Conservation (phyloP, 2,329 filamentous ascomycete genomes). For the Ramularia endophylla region DNA sequence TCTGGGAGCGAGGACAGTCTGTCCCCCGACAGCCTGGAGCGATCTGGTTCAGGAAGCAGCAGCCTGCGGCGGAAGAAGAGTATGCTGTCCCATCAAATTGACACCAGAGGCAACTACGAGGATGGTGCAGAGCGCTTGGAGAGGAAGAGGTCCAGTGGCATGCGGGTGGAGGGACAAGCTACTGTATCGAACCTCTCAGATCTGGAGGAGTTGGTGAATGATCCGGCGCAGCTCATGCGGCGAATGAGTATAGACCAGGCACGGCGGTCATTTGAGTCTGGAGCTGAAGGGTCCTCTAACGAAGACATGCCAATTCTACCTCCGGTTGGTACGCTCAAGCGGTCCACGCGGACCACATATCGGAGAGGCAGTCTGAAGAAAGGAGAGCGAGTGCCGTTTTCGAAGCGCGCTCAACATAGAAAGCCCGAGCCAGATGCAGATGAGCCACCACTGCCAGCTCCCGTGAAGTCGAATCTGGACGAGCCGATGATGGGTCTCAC, state of each 20-base stretch:
- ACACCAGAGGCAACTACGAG: conserved; percentile 67
- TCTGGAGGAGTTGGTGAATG: conserved; percentile 75
- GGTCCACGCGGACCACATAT: conserved; percentile 90
- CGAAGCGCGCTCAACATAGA: conserved; percentile 62
- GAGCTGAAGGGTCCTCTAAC: conserved; percentile 15
- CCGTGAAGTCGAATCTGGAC: conserved; percentile 33
- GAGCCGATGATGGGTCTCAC: conserved; percentile 47
- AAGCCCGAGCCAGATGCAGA: conserved; percentile 58
- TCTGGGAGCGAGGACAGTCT: conserved; percentile 51
- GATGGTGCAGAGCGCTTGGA: conserved; percentile 79
- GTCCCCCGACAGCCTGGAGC: conserved; percentile 52
- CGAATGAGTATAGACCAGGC: conserved; percentile 55
- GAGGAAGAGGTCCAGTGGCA: conserved; percentile 58
- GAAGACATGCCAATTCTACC: conserved; percentile 86
- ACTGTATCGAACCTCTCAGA: conserved; percentile 55
- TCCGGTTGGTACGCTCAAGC: conserved; percentile 67
- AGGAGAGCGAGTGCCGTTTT: conserved; percentile 68
- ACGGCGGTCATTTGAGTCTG: conserved; percentile 28
- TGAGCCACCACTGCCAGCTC: conserved; percentile 46
- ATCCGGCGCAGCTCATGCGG: conserved; percentile 66
- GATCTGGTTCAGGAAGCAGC: conserved; percentile 51
- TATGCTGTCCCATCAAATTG: conserved; percentile 88
- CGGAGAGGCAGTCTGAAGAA: conserved; percentile 83
- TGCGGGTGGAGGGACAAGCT: conserved; percentile 47
- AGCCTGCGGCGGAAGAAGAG: conserved; percentile 83